Conservation (phyloP, 768 basidiomycete genomes). For the Lepiota subincarnata region DNA sequence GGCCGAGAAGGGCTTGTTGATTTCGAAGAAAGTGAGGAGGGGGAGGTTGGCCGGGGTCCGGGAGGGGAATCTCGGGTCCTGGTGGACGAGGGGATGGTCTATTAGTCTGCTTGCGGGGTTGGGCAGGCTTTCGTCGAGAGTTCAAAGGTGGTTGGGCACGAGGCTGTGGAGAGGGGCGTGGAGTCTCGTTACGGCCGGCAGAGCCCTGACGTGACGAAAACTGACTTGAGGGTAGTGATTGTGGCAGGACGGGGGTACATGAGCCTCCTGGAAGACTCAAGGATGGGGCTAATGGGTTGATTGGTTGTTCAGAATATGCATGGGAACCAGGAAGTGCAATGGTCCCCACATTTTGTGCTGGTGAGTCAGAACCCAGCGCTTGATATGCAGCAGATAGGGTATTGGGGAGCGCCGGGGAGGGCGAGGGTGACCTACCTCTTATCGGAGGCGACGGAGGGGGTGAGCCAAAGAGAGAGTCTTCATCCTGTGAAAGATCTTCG, state of each 20-base stretch:
- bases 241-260: slow-evolving; percentile 34
- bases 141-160: slow-evolving; percentile 16
- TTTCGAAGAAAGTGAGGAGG: slow-evolving; percentile 72
- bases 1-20: slow-evolving; percentile 67
- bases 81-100: slow-evolving; percentile 42
- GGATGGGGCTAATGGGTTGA: slow-evolving; percentile 72
- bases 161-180: slow-evolving; percentile 14
- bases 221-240: slow-evolving; percentile 11
- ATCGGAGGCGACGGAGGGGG: slow-evolving; percentile 60
- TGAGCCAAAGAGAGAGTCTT: slow-evolving; percentile 79
- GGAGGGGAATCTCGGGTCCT: slow-evolving; percentile 56
- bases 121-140: slow-evolving; percentile 17
- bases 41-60: slow-evolving; percentile 54
- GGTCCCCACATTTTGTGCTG: slow-evolving; percentile 90
- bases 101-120: slow-evolving; percentile 31
- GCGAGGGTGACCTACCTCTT: slow-evolving; percentile 73
- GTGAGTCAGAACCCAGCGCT: slow-evolving; percentile 21
- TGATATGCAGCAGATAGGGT: not conserved
- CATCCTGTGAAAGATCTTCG: slow-evolving; percentile 35
- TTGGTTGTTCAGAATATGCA: slow-evolving; percentile 80
- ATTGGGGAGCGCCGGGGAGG: slow-evolving; percentile 55
- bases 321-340: slow-evolving; percentile 98
- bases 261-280: slow-evolving; percentile 37
- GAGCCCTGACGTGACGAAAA: slow-evolving; percentile 7
- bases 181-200: slow-evolving; percentile 1